phyloP scores from a whole-genome alignment of 371 early-diverging fungal species.

The Mucor velutinosus region DNA sequence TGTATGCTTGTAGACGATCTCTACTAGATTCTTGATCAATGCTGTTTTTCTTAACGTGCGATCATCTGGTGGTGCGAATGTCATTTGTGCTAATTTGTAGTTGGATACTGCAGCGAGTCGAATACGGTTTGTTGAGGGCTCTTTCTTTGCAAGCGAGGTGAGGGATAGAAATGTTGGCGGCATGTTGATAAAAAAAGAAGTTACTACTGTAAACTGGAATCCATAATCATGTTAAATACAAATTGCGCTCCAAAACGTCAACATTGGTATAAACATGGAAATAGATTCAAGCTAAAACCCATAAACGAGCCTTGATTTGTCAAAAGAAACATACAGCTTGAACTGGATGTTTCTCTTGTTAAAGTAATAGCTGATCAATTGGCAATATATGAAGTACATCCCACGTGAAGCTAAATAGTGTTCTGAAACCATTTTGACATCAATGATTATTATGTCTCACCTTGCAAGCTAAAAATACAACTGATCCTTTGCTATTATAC shows the following conservation, averaged over 20 bases:
- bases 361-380: not conserved
- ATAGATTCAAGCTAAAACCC: not conserved
- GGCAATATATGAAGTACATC: not conserved
- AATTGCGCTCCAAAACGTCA: not conserved
- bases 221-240: not conserved
- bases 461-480: not conserved
- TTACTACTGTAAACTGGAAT: not conserved
- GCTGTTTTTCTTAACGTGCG: constrained; percentile 51
- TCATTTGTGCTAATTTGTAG: constrained; percentile 54
- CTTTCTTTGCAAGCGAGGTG: not conserved
- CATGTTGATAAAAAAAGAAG: not conserved
- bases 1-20: constrained; percentile 41
- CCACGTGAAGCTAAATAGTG: not conserved
- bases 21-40: constrained; percentile 49
- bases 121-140: constrained; percentile 32
- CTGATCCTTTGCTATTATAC: too few relatives aligned
- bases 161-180: not conserved
- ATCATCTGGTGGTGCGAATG: constrained; percentile 54
- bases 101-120: constrained; percentile 57
- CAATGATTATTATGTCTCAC: not conserved
- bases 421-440: not conserved
- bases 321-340: not conserved
- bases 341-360: not conserved
- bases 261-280: not conserved
- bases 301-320: not conserved